phyloP scores from a whole-genome alignment of 805 yeast genomes.

The Sugiyamaella americana region DNA sequence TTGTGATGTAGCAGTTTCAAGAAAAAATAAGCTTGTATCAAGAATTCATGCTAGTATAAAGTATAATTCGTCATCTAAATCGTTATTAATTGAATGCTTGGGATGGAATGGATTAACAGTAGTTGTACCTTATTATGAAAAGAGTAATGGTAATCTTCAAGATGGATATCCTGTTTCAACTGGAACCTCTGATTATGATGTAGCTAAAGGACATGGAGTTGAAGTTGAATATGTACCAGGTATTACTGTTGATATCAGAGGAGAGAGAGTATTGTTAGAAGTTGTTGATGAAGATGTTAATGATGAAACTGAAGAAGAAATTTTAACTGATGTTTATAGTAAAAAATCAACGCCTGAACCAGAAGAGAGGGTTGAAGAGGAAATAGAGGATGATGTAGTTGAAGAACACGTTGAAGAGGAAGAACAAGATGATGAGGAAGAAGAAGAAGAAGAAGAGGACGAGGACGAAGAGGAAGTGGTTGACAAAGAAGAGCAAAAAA shows the following conservation, averaged over 20 bases:
- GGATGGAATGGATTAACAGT: conserved; percentile 80
- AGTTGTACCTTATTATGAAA: conserved; percentile 45
- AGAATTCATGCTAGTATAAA: conserved; percentile 56
- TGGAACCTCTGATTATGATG: conserved; percentile 38
- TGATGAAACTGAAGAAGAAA: conserved; percentile 41
- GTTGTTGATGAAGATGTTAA: conserved; percentile 39
- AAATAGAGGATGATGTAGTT: no score
- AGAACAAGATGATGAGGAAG: no score
- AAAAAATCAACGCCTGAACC: background rate
- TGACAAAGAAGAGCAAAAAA: no score
- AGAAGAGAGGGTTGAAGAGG: background rate
- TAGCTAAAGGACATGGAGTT: conserved; percentile 58
- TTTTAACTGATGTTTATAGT: background rate
- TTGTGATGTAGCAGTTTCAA: conserved; percentile 45
- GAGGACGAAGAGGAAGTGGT: no score
- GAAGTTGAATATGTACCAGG: conserved; percentile 58
- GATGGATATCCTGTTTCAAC: conserved; percentile 16
- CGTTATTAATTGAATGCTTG: conserved; percentile 54
- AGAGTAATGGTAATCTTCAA: background rate
- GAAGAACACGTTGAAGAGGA: no score
- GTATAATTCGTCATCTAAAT: conserved; percentile 35
- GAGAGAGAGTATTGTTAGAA: conserved; percentile 51
- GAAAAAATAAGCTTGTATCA: conserved; percentile 53
- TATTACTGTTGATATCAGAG: conserved; percentile 63
- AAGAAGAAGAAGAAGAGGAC: no score